Base-by-base conservation (phyloP, 139 green algal genomes). In the Klebsormidium nitens region DNA sequence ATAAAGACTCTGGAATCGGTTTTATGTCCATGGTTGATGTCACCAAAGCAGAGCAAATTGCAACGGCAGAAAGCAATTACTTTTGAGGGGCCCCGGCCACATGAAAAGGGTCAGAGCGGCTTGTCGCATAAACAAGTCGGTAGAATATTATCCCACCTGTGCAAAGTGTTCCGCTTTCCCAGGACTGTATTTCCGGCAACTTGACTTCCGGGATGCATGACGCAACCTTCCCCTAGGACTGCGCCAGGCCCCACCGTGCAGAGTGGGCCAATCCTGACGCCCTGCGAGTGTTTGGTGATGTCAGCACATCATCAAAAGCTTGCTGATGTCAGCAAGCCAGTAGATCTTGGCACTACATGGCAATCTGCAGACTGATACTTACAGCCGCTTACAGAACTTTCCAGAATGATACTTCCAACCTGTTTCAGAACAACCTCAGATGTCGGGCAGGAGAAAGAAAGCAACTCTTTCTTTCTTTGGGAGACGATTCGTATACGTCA, bases 201-300 rank as follows among this genome's bases (percentile, higher is more conserved):
- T 26, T 79, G 72, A 36, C 72, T 72, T 3, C 62, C 36, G 1
- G 65, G 55, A 32, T 72, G 72, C 31, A 80, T 26, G 35, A 35
- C 46, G 36, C 66, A 80, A 52, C 36, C 39, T 26, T n/a, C 17
- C 4, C 72, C 72, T 35, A 80, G 34, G 23, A 11, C 56, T 36
- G 70, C 74, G 6, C 26, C 29, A 23, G 55, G 55, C 3, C 74
- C 74, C 19, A 81, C 66, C 34, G 67, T 77, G 63, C 74, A 81
- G 11, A 81, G 39, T 36, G 74, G 66, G 2, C 74, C 74, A 3
- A 81, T 47, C 34, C 72, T 67, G 26, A 81, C 74, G 28, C 74
- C 74, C 74, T 78, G 71, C 1, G 19, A 35, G 36, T 55, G 56
- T 8, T 5, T n/a, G n/a, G n/a, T n/a, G n/a, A n/a, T n/a, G n/a